Base-by-base conservation (phyloP, 768 basidiomycete species). In the Myochromella boudieri region DNA sequence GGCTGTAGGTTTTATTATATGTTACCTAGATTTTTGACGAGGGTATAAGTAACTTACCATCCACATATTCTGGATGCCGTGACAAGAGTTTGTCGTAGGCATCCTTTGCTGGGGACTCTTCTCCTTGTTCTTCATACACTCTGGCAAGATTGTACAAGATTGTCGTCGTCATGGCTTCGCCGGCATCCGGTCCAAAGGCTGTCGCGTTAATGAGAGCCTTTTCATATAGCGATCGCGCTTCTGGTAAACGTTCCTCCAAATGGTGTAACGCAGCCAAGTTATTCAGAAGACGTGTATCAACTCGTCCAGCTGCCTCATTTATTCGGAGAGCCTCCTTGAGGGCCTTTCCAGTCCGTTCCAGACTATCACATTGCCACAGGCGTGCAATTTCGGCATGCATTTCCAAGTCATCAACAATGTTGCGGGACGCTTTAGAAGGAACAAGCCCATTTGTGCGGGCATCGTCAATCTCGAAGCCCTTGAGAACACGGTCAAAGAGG, bases 21-120 rank as follows among this genome's bases (percentile, higher is more conserved):
- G n/a, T n/a, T n/a, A n/a, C n/a, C n/a, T n/a, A n/a, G n/a, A n/a
- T n/a, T n/a, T n/a, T n/a, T n/a, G n/a, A n/a, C n/a, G n/a, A 37
- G 28, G 33, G 22, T 6, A 17, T 6, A 22, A 42, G 37, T n/a
- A 25, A 71, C 87, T 37, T 55, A 95, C 95, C 95, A 61, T 97
- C 95, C 18, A 94, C 80, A 61, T 95, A 97, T 68, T 98, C 97
- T 1, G 95, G 92, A 72, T 98, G 95, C 43, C 87, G 77, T n/a
- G 81, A 70, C 27, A 97, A 67, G 7, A 98, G 74, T 65, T 93
- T 92, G 38, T 85, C 81, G 57, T 95, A 98, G 1, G 91, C 92
- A 54, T 87, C 90, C 52, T 77, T 84, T 2, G 95, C 95, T 50
- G 85, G 74, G 1, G 67, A 74, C 4, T 77, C 74, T 27, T 91